Percentiles rank a stretch among this genome's conserved stretches.
phyloP scores from a whole-genome alignment of 2,329 filamentous ascomycete species.

The Colletotrichum theobromicola region DNA sequence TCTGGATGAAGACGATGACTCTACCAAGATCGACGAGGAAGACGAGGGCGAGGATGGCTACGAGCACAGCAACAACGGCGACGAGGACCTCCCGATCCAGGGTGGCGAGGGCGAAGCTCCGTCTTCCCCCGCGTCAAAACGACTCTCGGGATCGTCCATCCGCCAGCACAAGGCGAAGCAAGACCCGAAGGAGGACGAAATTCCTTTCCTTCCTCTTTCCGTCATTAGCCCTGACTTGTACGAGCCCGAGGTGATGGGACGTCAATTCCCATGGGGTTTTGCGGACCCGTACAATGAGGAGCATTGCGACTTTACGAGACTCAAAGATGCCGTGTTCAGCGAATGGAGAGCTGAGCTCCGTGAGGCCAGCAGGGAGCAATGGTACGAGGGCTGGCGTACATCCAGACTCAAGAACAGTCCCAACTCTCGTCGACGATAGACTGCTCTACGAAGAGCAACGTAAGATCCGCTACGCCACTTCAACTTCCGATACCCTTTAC shows the following conservation, averaged over 20 bases:
- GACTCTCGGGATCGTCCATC: constrained; percentile 51
- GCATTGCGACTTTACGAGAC: constrained; percentile 91
- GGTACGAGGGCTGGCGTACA: constrained; percentile 96
- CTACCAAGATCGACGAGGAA: constrained; percentile 60
- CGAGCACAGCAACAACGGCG: constrained; percentile 30
- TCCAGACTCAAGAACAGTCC: constrained; percentile 64
- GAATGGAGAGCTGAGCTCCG: constrained; percentile 93
- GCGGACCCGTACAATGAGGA: constrained; percentile 89
- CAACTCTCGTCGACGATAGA: constrained; percentile 39
- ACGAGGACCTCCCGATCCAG: constrained; percentile 46
- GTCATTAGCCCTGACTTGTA: constrained; percentile 95
- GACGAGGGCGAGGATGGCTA: constrained; percentile 47
- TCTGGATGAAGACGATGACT: constrained; percentile 75
- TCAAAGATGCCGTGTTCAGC: constrained; percentile 90
- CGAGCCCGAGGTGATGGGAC: constrained; percentile 78
- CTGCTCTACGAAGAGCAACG: neutral
- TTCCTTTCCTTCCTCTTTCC: constrained; percentile 83
- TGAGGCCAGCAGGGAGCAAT: constrained; percentile 87
- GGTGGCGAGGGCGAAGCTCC: constrained; percentile 27
- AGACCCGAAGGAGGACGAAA: constrained; percentile 54
- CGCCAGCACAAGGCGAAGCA: constrained; percentile 50
- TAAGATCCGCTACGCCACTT: neutral
- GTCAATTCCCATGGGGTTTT: constrained; percentile 95
- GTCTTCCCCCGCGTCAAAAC: constrained; percentile 46
- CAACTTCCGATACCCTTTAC: constrained; percentile 15